These are phyloP conservation scores for Phytophthora cryptogea DNA, from an alignment of 352 stramenopile genomes.

Conservation along the genomic window DNA sequence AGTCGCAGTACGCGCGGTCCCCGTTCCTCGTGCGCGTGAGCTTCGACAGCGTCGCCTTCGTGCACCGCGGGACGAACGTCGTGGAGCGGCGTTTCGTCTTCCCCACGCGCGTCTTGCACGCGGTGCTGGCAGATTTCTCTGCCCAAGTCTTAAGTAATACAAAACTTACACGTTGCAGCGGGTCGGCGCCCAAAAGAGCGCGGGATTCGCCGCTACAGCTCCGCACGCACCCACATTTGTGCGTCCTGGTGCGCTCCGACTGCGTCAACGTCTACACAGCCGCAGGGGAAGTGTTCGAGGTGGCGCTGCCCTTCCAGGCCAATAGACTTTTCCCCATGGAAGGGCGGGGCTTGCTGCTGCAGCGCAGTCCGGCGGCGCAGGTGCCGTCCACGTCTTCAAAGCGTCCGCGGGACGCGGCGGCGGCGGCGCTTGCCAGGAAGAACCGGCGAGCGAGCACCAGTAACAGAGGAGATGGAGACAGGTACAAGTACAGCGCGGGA, in stretches of 20 bases:
- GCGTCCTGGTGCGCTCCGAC: slow-evolving; percentile 69
- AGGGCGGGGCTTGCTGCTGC: slow-evolving; percentile 54
- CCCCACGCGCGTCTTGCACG: slow-evolving; percentile 57
- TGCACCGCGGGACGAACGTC: slow-evolving; percentile 55
- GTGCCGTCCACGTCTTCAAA: slow-evolving; percentile 36
- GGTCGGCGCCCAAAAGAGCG: background rate
- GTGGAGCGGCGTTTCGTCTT: slow-evolving; percentile 72
- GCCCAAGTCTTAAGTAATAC: slow-evolving; percentile 5
- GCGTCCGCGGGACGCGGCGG: slow-evolving; percentile 30
- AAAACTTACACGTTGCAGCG: background rate
- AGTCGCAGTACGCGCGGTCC: slow-evolving; percentile 30
- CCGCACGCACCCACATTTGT: slow-evolving; percentile 44
- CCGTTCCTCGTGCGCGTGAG: slow-evolving; percentile 48
- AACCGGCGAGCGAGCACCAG: slow-evolving; percentile 42
- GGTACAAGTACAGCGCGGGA: slow-evolving; percentile 34
- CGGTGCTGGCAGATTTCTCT: slow-evolving; percentile 54
- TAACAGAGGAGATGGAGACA: slow-evolving; percentile 40
- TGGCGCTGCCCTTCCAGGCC: slow-evolving; percentile 74
- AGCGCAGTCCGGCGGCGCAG: slow-evolving; percentile 49
- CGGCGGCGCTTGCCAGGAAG: slow-evolving; percentile 30
- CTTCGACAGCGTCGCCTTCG: slow-evolving; percentile 56
- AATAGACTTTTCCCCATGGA: slow-evolving; percentile 57
- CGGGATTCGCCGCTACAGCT: slow-evolving; percentile 18
- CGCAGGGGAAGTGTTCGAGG: slow-evolving; percentile 70
- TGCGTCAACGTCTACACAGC: slow-evolving; percentile 71